These are phyloP conservation scores for Diaporthe velutina DNA, from an alignment of 2,329 filamentous ascomycete species.

Conservation along the genomic window DNA sequence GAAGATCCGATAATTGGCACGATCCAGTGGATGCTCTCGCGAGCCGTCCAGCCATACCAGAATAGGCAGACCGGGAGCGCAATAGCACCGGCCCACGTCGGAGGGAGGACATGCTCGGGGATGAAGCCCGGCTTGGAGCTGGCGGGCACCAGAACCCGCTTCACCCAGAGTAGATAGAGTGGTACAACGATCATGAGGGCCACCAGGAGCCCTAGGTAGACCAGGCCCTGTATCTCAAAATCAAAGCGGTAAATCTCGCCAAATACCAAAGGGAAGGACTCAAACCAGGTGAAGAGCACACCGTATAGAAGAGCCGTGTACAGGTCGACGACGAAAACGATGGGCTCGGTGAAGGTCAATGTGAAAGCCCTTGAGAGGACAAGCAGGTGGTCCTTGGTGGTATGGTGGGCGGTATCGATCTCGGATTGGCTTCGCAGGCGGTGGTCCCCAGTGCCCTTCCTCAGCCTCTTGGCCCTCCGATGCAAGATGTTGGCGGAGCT, in stretches of 20 bases:
- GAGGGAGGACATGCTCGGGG: conserved; percentile 17
- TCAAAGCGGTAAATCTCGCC: conserved; percentile 10
- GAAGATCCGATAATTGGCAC: conserved; percentile 61
- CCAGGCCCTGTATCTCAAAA: conserved; percentile 7
- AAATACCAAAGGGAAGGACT: conserved; percentile 22
- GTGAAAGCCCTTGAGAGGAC: conserved; percentile 10
- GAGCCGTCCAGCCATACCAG: conserved; percentile 64
- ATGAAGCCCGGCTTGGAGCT: background rate
- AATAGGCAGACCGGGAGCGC: conserved; percentile 63
- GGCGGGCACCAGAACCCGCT: background rate
- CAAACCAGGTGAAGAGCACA: conserved; percentile 26
- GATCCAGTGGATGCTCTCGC: conserved; percentile 64
- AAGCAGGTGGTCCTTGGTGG: conserved; percentile 4
- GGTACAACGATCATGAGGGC: background rate
- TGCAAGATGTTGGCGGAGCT: background rate
- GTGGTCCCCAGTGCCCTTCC: background rate
- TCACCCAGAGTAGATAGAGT: conserved; percentile 4
- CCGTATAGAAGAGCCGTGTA: conserved; percentile 18
- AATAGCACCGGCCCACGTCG: conserved; percentile 6
- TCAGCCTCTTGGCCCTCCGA: background rate
- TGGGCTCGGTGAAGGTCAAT: conserved; percentile 11
- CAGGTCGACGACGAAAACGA: conserved; percentile 15
- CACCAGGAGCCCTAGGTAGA: background rate
- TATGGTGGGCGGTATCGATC: conserved; percentile 10
- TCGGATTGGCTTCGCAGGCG: background rate